A percentile compares a stretch with the other conserved stretches of the same genome.
These are phyloP conservation scores for Eutypa lata DNA, from an alignment of 2,329 filamentous ascomycete species.

Conservation along the genomic window DNA sequence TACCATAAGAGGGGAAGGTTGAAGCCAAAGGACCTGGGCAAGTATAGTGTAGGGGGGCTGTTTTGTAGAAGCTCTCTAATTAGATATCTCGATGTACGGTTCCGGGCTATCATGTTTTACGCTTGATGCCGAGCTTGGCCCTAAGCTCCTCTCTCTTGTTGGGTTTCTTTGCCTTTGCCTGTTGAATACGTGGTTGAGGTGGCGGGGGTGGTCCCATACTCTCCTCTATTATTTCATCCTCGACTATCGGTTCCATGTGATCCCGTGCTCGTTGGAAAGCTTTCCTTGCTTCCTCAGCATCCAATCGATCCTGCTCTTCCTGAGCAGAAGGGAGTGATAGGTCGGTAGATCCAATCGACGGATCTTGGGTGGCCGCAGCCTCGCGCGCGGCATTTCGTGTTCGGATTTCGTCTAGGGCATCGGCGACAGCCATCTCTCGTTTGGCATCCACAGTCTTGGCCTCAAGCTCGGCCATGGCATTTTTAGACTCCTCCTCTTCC, in stretches of 20 bases:
- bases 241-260: background rate
- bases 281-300: background rate
- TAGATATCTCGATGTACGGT: too few relatives aligned
- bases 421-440: constrained; percentile 93
- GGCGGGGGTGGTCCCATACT: background rate
- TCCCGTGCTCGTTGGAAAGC: background rate
- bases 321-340: background rate
- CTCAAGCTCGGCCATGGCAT: constrained; percentile 94
- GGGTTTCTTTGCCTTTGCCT: background rate
- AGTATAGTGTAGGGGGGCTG: too few relatives aligned
- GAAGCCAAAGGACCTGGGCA: too few relatives aligned
- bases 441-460: constrained; percentile 91
- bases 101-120: background rate
- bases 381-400: constrained; percentile 87
- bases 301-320: background rate
- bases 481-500: constrained; percentile 64
- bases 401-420: constrained; percentile 91
- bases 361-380: constrained; percentile 46
- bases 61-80: too few relatives aligned
- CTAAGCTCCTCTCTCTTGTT: background rate
- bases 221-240: background rate
- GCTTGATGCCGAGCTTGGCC: background rate
- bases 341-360: background rate
- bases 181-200: background rate
- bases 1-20: too few relatives aligned